Evolutionary conservation across 2,329 filamentous ascomycete genomes (phyloP), one percentile per base, ranked within the genome.

Genomic region (Sphaerostilbella broomeana): DNA sequence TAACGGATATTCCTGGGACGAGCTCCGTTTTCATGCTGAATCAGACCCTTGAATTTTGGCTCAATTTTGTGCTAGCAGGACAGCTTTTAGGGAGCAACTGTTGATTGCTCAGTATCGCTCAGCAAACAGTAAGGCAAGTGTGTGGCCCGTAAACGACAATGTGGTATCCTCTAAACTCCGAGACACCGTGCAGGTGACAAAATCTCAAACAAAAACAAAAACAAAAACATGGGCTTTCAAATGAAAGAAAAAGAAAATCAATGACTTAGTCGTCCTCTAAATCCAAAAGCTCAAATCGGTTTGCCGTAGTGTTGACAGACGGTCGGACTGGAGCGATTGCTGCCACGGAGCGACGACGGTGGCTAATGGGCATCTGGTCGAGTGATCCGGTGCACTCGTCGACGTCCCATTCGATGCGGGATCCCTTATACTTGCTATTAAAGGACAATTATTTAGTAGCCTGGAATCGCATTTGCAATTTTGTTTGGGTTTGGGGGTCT

Each of bases 301-400:
- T 86, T 39, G 67, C 55, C 39, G 66, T 55, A 11, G 64, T 54
- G 30, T 59, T 58, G 31, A 59, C 52, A 2, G 36, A 18, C 48
- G 62, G 68, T 43, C 63, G 66, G n/a, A 56, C 46, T 5, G 27
- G 37, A 11, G 21, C 25, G 16, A 10, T 48, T 45, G 9, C 51
- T 35, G 15, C 47, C 42, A 56, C 46, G 19, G 35, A 34, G 8
- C 35, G 19, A 36, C 24, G 24, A 34, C 35, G 41, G 43, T 46
- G 50, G 44, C 47, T 35, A 13, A 31, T 25, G 8, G 38, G 54
- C 25, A 49, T 43, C 7, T 41, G 41, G 28, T 67, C 57, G 33
- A 82, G 57, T 1, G 79, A 70, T 40, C 73, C 70, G 25, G 76
- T 74, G 54, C 86, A 94, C 50, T 89, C 84, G 51, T 94, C 86